These are phyloP conservation scores for Acidiella bohemica DNA, from an alignment of 495 filamentous ascomycete species.

Conservation along the genomic window DNA sequence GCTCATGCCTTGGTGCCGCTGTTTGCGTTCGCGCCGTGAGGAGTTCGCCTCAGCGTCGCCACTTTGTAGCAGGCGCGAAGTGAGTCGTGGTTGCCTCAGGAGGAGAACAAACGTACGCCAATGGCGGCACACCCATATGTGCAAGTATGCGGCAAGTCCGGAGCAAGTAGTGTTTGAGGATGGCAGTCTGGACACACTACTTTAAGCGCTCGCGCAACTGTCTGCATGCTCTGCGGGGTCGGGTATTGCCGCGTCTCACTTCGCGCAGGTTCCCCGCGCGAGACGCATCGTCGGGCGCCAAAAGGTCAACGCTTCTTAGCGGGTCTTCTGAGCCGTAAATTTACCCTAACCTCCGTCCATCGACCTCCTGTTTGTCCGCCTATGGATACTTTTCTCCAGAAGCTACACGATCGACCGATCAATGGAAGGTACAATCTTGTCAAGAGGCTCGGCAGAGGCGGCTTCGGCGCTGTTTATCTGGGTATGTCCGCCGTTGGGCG, in stretches of 20 bases:
- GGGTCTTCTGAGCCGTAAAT: too few relatives aligned
- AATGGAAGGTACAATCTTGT: neutral
- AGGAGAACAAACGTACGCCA: neutral
- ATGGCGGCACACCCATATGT: too few relatives aligned
- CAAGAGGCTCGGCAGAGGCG: neutral
- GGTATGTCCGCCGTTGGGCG: neutral
- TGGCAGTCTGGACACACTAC: too few relatives aligned
- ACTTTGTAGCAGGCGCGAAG: conserved; percentile 1
- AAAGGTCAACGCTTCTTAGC: too few relatives aligned
- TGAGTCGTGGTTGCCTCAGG: conserved; percentile 2
- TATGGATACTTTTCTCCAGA: neutral
- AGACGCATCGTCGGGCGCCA: too few relatives aligned
- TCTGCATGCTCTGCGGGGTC: too few relatives aligned
- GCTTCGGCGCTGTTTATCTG: neutral
- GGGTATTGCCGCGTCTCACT: too few relatives aligned
- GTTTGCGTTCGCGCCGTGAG: neutral
- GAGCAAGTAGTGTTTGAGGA: too few relatives aligned
- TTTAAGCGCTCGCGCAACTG: too few relatives aligned
- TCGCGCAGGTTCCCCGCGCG: too few relatives aligned
- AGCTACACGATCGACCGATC: neutral
- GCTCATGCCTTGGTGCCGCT: neutral
- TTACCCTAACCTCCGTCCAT: too few relatives aligned
- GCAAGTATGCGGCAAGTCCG: too few relatives aligned
- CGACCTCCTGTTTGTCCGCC: neutral
- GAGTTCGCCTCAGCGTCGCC: neutral